phyloP scores from a whole-genome alignment of 306 rosid genomes.

The Acacia acuminata region DNA sequence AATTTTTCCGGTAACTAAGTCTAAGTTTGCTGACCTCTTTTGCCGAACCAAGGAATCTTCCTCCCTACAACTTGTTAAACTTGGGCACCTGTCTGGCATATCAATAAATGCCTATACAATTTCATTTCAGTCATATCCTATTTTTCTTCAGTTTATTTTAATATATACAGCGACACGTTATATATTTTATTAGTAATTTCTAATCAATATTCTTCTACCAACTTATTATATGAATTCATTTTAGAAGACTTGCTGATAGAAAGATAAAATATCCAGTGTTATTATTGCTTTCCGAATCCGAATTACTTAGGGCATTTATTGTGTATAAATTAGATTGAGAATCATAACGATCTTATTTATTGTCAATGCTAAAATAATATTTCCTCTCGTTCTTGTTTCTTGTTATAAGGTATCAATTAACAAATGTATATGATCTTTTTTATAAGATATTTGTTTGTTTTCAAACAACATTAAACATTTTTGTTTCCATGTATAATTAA shows the following conservation, averaged over 20 bases:
- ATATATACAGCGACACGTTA: neutral
- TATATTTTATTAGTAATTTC: neutral
- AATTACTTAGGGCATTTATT: neutral
- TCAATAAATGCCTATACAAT: neutral
- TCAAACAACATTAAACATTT: too few species aligned
- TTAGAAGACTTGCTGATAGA: neutral
- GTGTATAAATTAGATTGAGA: neutral
- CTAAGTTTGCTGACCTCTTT: neutral
- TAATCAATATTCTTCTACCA: neutral
- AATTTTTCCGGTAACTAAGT: neutral
- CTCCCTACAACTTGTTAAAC: neutral
- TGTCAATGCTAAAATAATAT: neutral
- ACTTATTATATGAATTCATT: neutral
- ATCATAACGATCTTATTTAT: neutral
- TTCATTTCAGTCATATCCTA: neutral
- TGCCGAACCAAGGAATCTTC: neutral
- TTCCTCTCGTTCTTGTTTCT: too few species aligned
- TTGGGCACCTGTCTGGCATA: neutral
- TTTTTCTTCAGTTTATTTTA: neutral
- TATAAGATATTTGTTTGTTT: too few species aligned
- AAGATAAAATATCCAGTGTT: neutral
- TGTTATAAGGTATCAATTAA: too few species aligned
- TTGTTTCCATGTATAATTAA: too few species aligned
- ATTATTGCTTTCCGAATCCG: neutral
- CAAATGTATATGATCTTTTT: too few species aligned